Evolutionary conservation across 768 basidiomycete species (phyloP).

Genomic region (Leucosporidium creatinivorum): DNA sequence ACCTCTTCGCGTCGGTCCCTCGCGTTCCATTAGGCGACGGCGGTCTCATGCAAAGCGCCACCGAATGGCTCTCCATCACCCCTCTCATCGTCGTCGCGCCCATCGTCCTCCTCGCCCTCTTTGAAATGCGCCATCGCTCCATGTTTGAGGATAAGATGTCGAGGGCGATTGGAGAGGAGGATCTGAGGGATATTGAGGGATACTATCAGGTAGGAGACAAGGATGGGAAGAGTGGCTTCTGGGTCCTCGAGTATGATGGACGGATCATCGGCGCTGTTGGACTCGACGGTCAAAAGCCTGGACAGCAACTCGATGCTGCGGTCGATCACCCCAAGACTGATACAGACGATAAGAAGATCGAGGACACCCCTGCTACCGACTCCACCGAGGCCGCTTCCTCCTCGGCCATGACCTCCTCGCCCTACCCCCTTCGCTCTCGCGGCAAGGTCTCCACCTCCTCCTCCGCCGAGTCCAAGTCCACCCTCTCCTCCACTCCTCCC

Average conservation of each 20-base stretch:
- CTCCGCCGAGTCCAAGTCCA: not conserved
- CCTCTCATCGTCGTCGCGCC: conserved; percentile 20
- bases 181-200: conserved; percentile 19
- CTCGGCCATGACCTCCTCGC: conserved; percentile 4
- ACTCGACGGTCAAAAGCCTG: conserved; percentile 22
- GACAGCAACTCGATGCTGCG: conserved; percentile 20
- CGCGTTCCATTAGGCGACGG: not conserved
- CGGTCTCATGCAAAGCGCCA: not conserved
- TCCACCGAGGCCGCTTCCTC: not conserved
- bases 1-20: conserved; percentile 2
- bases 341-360: not conserved
- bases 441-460: not conserved
- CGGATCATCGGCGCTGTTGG: conserved; percentile 25
- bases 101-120: conserved; percentile 23
- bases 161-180: conserved; percentile 28
- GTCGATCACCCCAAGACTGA: conserved; percentile 16
- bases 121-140: conserved; percentile 24
- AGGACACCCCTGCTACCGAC: not conserved
- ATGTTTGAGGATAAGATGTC: conserved; percentile 30
- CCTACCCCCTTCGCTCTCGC: conserved; percentile 1
- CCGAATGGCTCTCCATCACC: conserved; percentile 13
- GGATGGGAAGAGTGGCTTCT: conserved; percentile 21
- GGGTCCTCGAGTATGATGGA: conserved; percentile 31
- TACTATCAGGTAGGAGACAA: conserved; percentile 14
- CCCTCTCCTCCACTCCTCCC: conserved; percentile 23